Evolutionary conservation across 805 yeast genomes (phyloP).

Genomic region (Lipomyces anomalus): DNA sequence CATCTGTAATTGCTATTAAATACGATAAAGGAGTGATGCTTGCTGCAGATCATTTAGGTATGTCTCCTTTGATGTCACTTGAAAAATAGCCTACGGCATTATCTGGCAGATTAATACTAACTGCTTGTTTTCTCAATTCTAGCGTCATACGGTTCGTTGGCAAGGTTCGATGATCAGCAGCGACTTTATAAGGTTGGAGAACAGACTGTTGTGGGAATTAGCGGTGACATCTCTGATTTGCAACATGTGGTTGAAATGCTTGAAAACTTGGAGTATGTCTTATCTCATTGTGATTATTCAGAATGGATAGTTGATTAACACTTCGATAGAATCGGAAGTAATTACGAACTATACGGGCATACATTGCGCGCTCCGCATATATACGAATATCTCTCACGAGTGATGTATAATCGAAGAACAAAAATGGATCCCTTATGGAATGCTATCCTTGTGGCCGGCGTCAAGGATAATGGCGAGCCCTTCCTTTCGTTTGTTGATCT

Average conservation of each 20-base stretch:
- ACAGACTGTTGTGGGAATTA: constrained; percentile 82
- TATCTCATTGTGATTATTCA: background rate
- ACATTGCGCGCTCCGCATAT: constrained; percentile 76
- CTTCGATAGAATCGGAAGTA: constrained; percentile 48
- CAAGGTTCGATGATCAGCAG: constrained; percentile 79
- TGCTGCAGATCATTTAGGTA: constrained; percentile 89
- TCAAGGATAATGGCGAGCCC: constrained; percentile 62
- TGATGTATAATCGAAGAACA: constrained; percentile 79
- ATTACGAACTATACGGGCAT: constrained; percentile 68
- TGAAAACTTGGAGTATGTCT: constrained; percentile 57
- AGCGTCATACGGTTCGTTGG: constrained; percentile 85
- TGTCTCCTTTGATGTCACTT: constrained; percentile 8
- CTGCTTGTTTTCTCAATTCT: background rate
- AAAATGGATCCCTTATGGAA: constrained; percentile 98
- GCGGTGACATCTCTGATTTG: constrained; percentile 93
- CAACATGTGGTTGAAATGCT: constrained; percentile 72
- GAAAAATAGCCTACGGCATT: background rate
- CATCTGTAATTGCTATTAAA: constrained; percentile 88
- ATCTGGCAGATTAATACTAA: background rate
- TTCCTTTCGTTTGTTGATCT: constrained; percentile 83
- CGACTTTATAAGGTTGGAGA: constrained; percentile 79
- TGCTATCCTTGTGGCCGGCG: constrained; percentile 85
- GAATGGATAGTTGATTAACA: background rate
- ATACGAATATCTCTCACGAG: constrained; percentile 78
- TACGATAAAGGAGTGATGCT: constrained; percentile 83